Evolutionary conservation across 306 rosid genomes (phyloP), one percentile per base, ranked within the genome.

Genomic region (Begonia masoniana): DNA sequence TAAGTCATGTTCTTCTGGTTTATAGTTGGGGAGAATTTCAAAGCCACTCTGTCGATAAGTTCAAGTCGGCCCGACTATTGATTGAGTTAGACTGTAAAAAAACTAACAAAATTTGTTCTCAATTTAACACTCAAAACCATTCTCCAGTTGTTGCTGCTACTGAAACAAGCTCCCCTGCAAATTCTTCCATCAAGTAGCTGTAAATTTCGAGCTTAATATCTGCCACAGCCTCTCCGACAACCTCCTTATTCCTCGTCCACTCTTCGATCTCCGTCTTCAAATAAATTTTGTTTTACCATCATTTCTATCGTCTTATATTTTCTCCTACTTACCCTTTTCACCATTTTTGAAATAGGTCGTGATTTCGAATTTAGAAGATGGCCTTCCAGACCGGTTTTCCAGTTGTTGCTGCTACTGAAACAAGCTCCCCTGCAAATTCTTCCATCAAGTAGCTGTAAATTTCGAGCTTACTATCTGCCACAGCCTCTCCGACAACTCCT

Each of bases 261-360:
- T 50, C 73, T 56, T 57, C 53, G 7, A 71, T 64, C 67, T 83
- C 94, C 57, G 52, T 72, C 9, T 66, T 52, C n/a, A n/a, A n/a
- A n/a, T 15, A 83, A 72, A 55, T 92, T 96, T 57, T 86, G 77
- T 58, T 69, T 84, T 42, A 79, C 75, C 95, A 83, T 86, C 96
- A 77, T 78, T 65, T 92, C 84, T 47, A 92, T 83, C 35, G 95
- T 80, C 80, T 78, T 77, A 4, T 71, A 62, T 52, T 83, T 77
- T 68, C 74, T 81, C 78, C 59, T 52, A 26, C 69, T 66, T 1
- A 83, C 83, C 65, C 81, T 57, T 74, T 50, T 62, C 31, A 68
- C 68, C 60, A 78, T 62, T 45, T 71, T 0, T 76, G 69, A 43
- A 62, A 64, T 55, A 21, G 61, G 51, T 62, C 15, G 23, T 12